Conservation (phyloP, 192 early-diverging fungal species). For the Helicostylum pulchrum region DNA sequence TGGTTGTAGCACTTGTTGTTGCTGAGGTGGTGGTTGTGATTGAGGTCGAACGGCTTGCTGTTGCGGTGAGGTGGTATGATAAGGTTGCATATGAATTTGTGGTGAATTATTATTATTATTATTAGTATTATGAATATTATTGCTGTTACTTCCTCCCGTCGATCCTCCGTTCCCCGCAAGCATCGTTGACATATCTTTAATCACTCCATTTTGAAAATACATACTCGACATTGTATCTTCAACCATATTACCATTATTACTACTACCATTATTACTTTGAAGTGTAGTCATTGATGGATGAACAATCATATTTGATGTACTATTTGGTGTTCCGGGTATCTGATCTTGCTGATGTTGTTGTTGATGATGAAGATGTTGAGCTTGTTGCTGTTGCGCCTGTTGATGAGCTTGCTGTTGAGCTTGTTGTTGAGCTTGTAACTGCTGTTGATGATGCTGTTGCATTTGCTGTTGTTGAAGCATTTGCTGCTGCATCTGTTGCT, state of each 20-base stretch:
- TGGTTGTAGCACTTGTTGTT: background rate
- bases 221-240: conserved; percentile 3
- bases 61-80: background rate
- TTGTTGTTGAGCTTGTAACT: background rate
- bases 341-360: conserved; percentile 1
- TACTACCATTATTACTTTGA: too few relatives aligned
- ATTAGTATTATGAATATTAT: too few relatives aligned
- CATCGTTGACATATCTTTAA: conserved; percentile 8
- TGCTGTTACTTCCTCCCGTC: too few relatives aligned
- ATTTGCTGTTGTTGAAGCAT: conserved; percentile 9
- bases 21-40: background rate
- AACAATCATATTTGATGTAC: too few relatives aligned
- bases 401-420: background rate
- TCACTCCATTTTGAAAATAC: conserved; percentile 1
- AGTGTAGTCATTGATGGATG: too few relatives aligned
- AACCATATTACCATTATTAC: too few relatives aligned
- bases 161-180: background rate
- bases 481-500: conserved; percentile 1
- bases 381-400: background rate
- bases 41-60: background rate
- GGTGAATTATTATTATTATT: background rate
- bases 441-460: background rate
- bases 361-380: conserved; percentile 19
- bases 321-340: too few relatives aligned
- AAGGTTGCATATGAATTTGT: background rate